Conservation (phyloP, 108 stramenopile species). For the Nitzschia sp. region DNA sequence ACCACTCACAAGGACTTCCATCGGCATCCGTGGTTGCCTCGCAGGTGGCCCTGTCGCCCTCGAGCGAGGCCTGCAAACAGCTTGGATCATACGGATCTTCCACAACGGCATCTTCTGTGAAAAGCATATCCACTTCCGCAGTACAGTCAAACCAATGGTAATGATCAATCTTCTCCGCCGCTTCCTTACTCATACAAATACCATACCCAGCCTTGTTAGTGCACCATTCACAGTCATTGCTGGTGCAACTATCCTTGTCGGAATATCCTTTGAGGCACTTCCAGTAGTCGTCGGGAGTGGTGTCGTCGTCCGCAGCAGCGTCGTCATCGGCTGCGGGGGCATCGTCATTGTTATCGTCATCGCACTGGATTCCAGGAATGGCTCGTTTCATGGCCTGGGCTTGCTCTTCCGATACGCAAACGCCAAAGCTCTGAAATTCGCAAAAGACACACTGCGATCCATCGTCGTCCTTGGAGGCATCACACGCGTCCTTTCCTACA, state of each 20-base stretch:
- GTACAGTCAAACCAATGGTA: constrained; percentile 32
- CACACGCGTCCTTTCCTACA: constrained; percentile 14
- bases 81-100: constrained; percentile 20
- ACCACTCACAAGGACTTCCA: constrained; percentile 37
- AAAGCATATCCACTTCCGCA: background rate
- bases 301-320: constrained; percentile 24
- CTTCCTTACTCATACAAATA: constrained; percentile 34
- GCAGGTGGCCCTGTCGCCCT: constrained; percentile 19
- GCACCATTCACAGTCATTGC: constrained; percentile 44
- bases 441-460: constrained; percentile 13
- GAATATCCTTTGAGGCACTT: constrained; percentile 34
- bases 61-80: constrained; percentile 21
- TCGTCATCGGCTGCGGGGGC: constrained; percentile 18
- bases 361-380: constrained; percentile 40
- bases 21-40: constrained; percentile 23
- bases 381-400: constrained; percentile 40
- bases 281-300: constrained; percentile 28
- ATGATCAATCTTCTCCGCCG: constrained; percentile 30
- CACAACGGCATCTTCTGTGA: background rate
- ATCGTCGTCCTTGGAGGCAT: constrained; percentile 5
- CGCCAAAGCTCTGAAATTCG: constrained; percentile 24
- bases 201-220: constrained; percentile 36
- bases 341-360: constrained; percentile 27
- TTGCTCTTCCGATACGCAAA: constrained; percentile 34
- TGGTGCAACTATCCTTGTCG: constrained; percentile 17